Evolutionary conservation across 2,329 filamentous ascomycete genomes (phyloP), one percentile per base, ranked within the genome.

Genomic region (Allantophomopsis lycopodina): DNA sequence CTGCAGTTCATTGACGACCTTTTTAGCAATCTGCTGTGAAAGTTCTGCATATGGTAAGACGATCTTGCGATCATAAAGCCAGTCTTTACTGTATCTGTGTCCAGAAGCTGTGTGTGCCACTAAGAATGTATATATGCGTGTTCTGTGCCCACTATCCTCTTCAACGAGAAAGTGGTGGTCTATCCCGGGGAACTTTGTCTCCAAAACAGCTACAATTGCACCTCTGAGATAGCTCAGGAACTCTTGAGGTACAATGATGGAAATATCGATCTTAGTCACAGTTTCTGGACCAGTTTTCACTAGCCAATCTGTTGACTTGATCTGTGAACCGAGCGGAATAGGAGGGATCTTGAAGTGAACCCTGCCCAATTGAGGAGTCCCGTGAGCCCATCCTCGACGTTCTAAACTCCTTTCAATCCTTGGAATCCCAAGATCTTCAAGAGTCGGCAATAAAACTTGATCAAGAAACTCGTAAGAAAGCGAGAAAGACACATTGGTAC

Each of bases 391-490:
- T 8, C 70, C 66, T 7, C 72, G 63, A 15, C 37, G 46, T 28
- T 60, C 55, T 8, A 77, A 49, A 14, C 54, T 48, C 7, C 71
- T 52, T 42, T 69, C 61, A 3, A 73, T 60, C 1, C 42, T 40
- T n/a, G 35, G 36, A 32, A 76, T 54, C 2, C 64, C 62, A 40
- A 76, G 75, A 3, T 61, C 60, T 48, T 71, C 60, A 1, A 79
- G 55, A 1, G 62, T 59, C 2, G 74, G 74, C 23, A 77, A 55
- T 1, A 79, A 60, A 1, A 79, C 68, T 48, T 78, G 74, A 48
- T 76, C 71, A 3, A 78, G 56, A 48, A 79, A 80, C 48, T 80
- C 74, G 42, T 64, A 76, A n/a, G 66, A 73, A 1, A 65, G 60
- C 1, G 73, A 74, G 49, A 65, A 74, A 8, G 62, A 59, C 2